phyloP scores from a whole-genome alignment of 306 rosid species.

The Amphicarpaea edgeworthii region DNA sequence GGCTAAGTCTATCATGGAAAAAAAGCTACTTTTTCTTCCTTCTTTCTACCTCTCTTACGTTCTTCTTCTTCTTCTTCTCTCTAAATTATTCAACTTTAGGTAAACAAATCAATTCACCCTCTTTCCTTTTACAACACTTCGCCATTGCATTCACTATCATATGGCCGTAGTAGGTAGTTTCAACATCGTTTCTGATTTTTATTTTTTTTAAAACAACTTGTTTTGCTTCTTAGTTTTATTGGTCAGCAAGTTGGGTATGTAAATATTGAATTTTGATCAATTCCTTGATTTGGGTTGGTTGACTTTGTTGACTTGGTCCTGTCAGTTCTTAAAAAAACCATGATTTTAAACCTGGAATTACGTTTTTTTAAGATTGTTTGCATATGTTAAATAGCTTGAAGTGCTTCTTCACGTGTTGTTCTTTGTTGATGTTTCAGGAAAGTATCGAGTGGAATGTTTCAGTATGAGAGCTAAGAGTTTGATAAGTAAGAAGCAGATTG shows the following conservation, averaged over 20 bases:
- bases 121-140: slow-evolving; percentile 49
- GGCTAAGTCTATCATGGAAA: slow-evolving; percentile 70
- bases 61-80: slow-evolving; percentile 38
- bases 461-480: slow-evolving; percentile 69
- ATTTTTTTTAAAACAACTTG: neutral
- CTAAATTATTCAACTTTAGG: slow-evolving; percentile 56
- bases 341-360: slow-evolving; percentile 7
- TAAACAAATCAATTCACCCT: slow-evolving; percentile 30
- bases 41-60: slow-evolving; percentile 27
- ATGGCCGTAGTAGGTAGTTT: slow-evolving; percentile 45
- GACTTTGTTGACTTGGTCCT: slow-evolving; percentile 35
- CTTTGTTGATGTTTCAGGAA: slow-evolving; percentile 47
- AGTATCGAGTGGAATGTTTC: slow-evolving; percentile 56
- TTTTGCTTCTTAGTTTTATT: slow-evolving; percentile 36
- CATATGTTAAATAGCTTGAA: slow-evolving; percentile 18
- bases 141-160: slow-evolving; percentile 44
- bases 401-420: slow-evolving; percentile 39
- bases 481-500: slow-evolving; percentile 51
- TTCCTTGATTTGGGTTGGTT: slow-evolving; percentile 33
- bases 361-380: slow-evolving; percentile 14
- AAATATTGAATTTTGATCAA: slow-evolving; percentile 27
- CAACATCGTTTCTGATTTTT: slow-evolving; percentile 32
- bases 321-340: slow-evolving; percentile 33
- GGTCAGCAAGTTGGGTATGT: slow-evolving; percentile 38
- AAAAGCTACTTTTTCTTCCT: slow-evolving; percentile 58